Base-by-base conservation (phyloP, 441 rosid genomes). In the California macrophylla region DNA sequence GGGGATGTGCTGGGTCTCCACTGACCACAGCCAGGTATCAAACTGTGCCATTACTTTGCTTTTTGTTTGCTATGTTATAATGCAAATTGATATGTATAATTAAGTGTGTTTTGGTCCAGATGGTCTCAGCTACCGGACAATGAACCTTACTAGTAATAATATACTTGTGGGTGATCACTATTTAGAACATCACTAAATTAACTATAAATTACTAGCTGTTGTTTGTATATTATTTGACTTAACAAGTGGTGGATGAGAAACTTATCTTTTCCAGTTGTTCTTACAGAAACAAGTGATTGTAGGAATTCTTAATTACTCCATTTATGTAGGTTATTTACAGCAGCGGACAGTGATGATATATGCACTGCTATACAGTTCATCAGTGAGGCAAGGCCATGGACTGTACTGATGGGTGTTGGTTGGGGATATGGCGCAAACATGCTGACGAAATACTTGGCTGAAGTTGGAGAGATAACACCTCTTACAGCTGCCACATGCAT, bases 331-430 rank as follows among this genome's bases (percentile, higher is more conserved):
- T 86, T 94, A 79, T 94, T 92, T 81, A 83, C 99, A 72, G 99
- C 98, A 74, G 98, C 88, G 82, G 99, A 92, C 72, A 90, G 99
- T 75, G 96, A 92, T 84, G 99, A 94, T 87, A 69, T 94, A 85
- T 85, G 79, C 78, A 78, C 88, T 79, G 89, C 91, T 77, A 65
- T 90, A 80, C 87, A 80, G 71, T 94, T 85, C 76, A 78, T 94
- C 77, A 83, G 67, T 70, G 89, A 89, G 83, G 84, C 85, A 50
- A 89, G 98, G 84, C 97, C 97, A n/a, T 86, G 97, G 97, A 87
- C 96, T 24, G 84, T 96, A 24, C 73, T 94, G 71, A 83, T 86
- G 90, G 88, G 87, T 58, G 85, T 94, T 79, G 99, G 98, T 32
- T 82, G 92, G 84, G 97, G 94, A 72, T 92, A 86, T 24, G 99